A percentile compares a stretch with the other conserved stretches of the same genome.
phyloP scores from a whole-genome alignment of 768 basidiomycete species.

The Psilocybe cubensis region DNA sequence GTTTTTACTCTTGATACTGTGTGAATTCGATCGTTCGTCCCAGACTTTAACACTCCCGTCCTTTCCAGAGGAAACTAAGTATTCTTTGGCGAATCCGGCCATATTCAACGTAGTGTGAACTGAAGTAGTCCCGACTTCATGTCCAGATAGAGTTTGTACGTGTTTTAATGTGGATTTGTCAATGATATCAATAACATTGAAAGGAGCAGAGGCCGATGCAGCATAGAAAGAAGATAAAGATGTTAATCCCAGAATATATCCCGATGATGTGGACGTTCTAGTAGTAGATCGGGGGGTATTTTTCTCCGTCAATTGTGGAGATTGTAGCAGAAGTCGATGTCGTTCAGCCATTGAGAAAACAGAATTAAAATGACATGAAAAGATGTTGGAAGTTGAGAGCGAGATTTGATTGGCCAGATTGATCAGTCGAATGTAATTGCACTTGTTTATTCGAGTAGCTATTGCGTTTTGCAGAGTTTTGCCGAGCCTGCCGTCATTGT shows the following conservation, averaged over 20 bases:
- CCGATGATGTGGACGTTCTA: constrained; percentile 31
- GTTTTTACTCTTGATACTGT: constrained; percentile 63
- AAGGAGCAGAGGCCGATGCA: constrained; percentile 61
- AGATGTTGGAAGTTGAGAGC: not conserved
- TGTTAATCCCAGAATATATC: constrained; percentile 65
- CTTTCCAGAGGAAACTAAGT: constrained; percentile 67
- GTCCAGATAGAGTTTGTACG: constrained; percentile 55
- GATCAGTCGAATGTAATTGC: not conserved
- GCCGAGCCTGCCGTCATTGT: not conserved
- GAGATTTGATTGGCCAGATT: not conserved
- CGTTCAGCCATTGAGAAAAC: constrained; percentile 17
- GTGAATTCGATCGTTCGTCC: constrained; percentile 65
- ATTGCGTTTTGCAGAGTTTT: not conserved
- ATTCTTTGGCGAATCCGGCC: constrained; percentile 42
- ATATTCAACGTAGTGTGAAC: constrained; percentile 49
- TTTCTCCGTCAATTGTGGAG: constrained; percentile 24
- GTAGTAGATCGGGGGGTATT: constrained; percentile 11
- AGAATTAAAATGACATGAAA: not conserved
- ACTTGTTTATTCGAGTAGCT: not conserved
- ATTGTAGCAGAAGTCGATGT: constrained; percentile 21
- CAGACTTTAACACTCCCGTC: constrained; percentile 76
- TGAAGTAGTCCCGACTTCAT: constrained; percentile 58
- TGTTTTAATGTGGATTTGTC: constrained; percentile 58
- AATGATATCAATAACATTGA: constrained; percentile 70
- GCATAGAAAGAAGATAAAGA: constrained; percentile 53